phyloP scores from a whole-genome alignment of 768 basidiomycete species.

The Leccinum aurantiacum region DNA sequence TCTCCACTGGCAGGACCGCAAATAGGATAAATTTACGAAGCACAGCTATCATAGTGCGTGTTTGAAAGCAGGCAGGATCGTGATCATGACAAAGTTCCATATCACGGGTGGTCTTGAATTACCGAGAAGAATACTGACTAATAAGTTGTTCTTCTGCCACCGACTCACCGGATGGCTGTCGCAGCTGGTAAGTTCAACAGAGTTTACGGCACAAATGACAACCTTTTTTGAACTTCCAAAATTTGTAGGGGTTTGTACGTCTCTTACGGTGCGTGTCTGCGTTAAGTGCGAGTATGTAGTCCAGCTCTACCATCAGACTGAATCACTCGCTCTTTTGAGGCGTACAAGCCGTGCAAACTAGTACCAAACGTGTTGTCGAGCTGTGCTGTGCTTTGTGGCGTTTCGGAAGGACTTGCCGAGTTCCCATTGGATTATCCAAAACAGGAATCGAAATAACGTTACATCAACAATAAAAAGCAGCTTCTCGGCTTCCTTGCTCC shows the following conservation, averaged over 20 bases:
- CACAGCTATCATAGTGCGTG: constrained; percentile 1
- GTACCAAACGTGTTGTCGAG: background rate
- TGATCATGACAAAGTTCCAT: background rate
- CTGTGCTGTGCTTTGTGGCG: constrained; percentile 28
- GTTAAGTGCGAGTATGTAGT: background rate
- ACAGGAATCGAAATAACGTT: constrained; percentile 6
- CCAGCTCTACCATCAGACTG: background rate
- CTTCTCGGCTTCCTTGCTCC: constrained; percentile 26
- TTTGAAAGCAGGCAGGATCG: constrained; percentile 1
- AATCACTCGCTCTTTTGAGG: background rate
- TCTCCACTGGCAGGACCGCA: background rate
- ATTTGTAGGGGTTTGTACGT: background rate
- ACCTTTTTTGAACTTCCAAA: background rate
- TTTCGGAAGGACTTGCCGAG: constrained; percentile 6
- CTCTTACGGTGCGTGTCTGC: background rate
- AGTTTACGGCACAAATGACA: constrained; percentile 23
- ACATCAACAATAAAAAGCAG: constrained; percentile 19
- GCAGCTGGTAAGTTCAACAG: constrained; percentile 4
- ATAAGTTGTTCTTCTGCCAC: constrained; percentile 16
- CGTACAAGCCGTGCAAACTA: constrained; percentile 1
- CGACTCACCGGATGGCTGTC: constrained; percentile 3
- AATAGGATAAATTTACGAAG: constrained; percentile 3
- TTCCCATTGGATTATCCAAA: constrained; percentile 9
- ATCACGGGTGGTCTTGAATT: constrained; percentile 4
- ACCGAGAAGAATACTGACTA: constrained; percentile 18